Evolutionary conservation across 768 basidiomycete genomes (phyloP), one percentile per base, ranked within the genome.

Genomic region (Coprinopsis cinerea): DNA sequence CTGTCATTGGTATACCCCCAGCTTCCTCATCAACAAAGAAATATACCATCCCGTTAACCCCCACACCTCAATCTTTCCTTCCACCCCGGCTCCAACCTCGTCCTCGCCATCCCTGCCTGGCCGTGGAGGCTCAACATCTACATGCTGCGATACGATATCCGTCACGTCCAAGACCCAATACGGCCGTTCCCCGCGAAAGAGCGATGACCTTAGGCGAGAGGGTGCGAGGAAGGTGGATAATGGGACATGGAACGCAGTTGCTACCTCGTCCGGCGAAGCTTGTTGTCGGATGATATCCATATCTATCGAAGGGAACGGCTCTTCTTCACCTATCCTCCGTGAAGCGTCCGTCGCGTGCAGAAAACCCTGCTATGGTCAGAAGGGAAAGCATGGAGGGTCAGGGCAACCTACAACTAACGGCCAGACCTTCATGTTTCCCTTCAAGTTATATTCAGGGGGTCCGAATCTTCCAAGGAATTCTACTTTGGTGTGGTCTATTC

Each of bases 11-110:
- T 80, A 76, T 27, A 79, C 67, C 42, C 67, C 65, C 55, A 87
- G 59, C 17, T 65, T 67, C 53, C 70, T 75, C 79, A 88, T 79
- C 56, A 89, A 65, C 42, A 77, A 57, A 40, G 74, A 76, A 47
- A 88, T 69, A 67, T 88, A 91, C 86, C 88, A 90, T 28, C 88
- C 89, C 18, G 89, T 89, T 59, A 91, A 65, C 0, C 89, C 88
- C 86, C 88, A 91, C 23, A 89, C 79, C 59, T 90, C 85, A 14
- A 88, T 63, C 50, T 69, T 68, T 10, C 72, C 77, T 41, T 69
- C 65, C 34, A 61, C 64, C 24, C 70, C 74, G 17, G 64, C 61
- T 13, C 73, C 73, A 36, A 74, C 64, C 53, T 77, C 71, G 44
- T 73, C 71, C 45, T 65, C 61, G 32, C 65, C 61, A 34, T 55